Evolutionary conservation across 495 filamentous ascomycete genomes (phyloP).

Genomic region (Aspergillus ellipticus): DNA sequence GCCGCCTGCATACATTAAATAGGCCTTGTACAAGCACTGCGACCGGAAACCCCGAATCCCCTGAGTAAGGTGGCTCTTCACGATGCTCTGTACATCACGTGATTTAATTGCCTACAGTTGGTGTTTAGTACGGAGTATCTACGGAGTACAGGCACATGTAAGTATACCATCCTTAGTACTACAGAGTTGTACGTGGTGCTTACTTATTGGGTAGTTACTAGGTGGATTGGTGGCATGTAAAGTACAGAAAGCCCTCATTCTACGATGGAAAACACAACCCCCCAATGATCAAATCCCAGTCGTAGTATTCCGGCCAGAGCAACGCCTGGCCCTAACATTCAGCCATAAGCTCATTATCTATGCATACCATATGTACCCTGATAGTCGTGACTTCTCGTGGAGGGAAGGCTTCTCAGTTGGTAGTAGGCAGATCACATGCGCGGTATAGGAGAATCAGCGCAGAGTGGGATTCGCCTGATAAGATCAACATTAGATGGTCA

Average conservation of each 20-base stretch:
- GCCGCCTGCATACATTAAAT: no score
- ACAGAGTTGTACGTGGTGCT: no score
- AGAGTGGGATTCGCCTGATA: constrained; percentile 79
- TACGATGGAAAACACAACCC: background rate
- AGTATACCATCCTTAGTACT: no score
- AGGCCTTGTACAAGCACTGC: no score
- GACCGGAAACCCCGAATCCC: no score
- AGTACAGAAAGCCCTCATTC: no score
- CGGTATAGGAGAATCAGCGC: constrained; percentile 90
- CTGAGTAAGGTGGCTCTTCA: no score
- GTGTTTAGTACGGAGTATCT: no score
- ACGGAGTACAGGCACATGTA: no score
- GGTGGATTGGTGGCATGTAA: no score
- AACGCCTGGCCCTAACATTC: background rate
- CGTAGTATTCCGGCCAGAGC: background rate
- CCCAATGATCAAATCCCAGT: background rate
- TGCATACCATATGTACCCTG: background rate
- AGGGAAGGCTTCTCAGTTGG: constrained; percentile 33
- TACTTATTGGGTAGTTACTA: no score
- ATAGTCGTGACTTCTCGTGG: background rate
- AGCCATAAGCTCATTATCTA: constrained; percentile 1
- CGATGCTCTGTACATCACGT: background rate
- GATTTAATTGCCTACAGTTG: background rate
- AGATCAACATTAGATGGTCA: constrained; percentile 16
- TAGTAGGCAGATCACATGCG: constrained; percentile 64